A percentile compares a stretch with the other conserved stretches of the same genome.
Conservation (phyloP, 305 asterid genomes). For the Rubia tinctorum region DNA sequence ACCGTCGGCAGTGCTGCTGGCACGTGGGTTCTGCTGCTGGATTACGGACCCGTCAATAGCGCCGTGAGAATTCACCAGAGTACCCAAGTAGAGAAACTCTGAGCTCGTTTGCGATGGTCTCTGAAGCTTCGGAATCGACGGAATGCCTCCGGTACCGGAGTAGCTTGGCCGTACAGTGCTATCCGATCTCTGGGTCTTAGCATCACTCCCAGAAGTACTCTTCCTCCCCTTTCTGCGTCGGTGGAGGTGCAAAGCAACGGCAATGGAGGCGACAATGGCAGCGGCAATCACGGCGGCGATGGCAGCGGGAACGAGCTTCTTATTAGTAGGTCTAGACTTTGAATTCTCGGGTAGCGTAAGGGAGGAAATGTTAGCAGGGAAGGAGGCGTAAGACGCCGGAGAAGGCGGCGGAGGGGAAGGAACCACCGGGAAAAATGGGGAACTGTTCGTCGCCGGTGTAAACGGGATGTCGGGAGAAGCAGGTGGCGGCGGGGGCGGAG, state of each 20-base stretch:
- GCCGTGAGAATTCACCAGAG: slow-evolving; percentile 70
- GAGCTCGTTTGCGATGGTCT: slow-evolving; percentile 56
- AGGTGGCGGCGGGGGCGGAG: slow-evolving; percentile 36
- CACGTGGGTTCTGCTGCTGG: slow-evolving; percentile 20
- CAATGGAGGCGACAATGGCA: slow-evolving; percentile 40
- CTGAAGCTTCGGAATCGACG: too few relatives aligned
- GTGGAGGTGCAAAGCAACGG: slow-evolving; percentile 51
- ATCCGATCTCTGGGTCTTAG: too few relatives aligned
- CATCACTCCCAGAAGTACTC: not conserved
- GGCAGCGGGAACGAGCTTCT: slow-evolving; percentile 59
- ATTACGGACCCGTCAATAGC: slow-evolving; percentile 17
- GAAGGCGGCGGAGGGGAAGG: slow-evolving; percentile 58
- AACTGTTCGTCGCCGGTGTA: slow-evolving; percentile 24
- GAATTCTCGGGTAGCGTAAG: slow-evolving; percentile 45
- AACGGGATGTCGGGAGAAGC: slow-evolving; percentile 45
- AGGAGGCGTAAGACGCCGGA: slow-evolving; percentile 51
- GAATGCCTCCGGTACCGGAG: too few relatives aligned
- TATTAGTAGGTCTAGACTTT: slow-evolving; percentile 40
- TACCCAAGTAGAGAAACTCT: slow-evolving; percentile 85
- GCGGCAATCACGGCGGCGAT: slow-evolving; percentile 63
- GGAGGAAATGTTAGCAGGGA: slow-evolving; percentile 71
- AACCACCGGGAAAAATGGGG: slow-evolving; percentile 63
- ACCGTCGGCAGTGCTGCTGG: slow-evolving; percentile 21
- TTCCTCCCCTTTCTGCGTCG: slow-evolving; percentile 29
- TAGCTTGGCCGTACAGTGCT: too few relatives aligned